phyloP scores from a whole-genome alignment of 345 rosid species.

The Barbarea vulgaris region DNA sequence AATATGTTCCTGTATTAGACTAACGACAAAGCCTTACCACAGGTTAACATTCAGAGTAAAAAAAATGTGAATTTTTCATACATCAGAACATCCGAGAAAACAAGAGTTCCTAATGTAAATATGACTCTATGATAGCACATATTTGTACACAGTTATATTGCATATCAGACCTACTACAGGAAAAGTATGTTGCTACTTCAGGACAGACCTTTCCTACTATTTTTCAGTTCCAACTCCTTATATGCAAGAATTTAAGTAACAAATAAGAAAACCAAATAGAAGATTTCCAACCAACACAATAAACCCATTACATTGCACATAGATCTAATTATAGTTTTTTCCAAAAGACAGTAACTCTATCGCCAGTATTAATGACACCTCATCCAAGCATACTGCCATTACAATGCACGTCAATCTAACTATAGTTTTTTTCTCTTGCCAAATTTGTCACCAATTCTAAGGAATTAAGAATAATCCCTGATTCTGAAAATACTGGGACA shows the following conservation, averaged over 20 bases:
- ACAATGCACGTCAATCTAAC: neutral
- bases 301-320: neutral
- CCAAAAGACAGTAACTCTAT: neutral
- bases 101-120: neutral
- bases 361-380: neutral
- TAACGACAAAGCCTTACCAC: neutral
- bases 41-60: neutral
- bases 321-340: neutral
- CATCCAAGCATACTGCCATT: neutral
- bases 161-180: neutral
- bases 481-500: neutral
- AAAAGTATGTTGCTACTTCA: neutral
- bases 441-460: neutral
- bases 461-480: neutral
- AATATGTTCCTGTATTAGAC: neutral
- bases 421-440: neutral
- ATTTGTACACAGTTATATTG: neutral
- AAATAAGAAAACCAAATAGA: constrained; percentile 12
- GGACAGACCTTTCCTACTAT: constrained; percentile 5
- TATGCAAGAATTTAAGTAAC: neutral
- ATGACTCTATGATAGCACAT: neutral
- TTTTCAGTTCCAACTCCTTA: constrained; percentile 17
- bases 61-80: neutral
- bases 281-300: neutral
- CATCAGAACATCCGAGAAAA: neutral